Evolutionary conservation across 1,284 basidiomycete genomes (phyloP), one percentile per base, ranked within the genome.

Genomic region (Pisolithus thermaeus): DNA sequence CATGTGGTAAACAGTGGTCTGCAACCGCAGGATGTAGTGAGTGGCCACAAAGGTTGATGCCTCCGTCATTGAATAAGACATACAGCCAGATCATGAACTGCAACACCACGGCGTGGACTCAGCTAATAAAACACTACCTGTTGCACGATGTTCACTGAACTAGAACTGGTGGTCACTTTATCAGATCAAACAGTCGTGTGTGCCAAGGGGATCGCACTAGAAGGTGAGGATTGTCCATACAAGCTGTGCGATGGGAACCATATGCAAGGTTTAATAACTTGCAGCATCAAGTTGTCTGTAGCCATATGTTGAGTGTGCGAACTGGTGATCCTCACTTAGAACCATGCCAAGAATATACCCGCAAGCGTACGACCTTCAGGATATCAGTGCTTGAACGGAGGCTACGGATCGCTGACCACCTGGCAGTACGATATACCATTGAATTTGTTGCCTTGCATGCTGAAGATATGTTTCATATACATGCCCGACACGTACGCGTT

Each of bases 401-500:
- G 35, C 38, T 23, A 7, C 14, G 38, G 16, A 43, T 35, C 30
- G 4, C 8, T n/a, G 45, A 8, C 18, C 18, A 5, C 25, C 4
- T 25, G 40, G 48, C 5, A 16, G 38, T 23, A n/a, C n/a, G n/a
- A 49, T 68, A 54, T 46, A 80, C 18, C 83, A 64, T 90, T 90
- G 63, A 80, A 82, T 54, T 90, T 75, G 40, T 79, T 84, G 30
- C 86, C 86, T 46, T 74, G 68, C 79, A 90, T 84, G 53, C 75
- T 60, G 32, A 91, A 74, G 43, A 89, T 87, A 66, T 91, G 85
- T 58, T 79, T 83, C 88, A 92, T 25, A 27, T 27, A 7, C 25
- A 27, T 90, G 3, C 89, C 90, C 4, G 85, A 88, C 16, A 92
- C 86, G 64, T 87, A 88, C 7, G 84, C 83, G 65, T 86, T 85